Evolutionary conservation across 1,284 basidiomycete species (phyloP), one percentile per base, ranked within the genome.

Genomic region (Stereum hirsutum): DNA sequence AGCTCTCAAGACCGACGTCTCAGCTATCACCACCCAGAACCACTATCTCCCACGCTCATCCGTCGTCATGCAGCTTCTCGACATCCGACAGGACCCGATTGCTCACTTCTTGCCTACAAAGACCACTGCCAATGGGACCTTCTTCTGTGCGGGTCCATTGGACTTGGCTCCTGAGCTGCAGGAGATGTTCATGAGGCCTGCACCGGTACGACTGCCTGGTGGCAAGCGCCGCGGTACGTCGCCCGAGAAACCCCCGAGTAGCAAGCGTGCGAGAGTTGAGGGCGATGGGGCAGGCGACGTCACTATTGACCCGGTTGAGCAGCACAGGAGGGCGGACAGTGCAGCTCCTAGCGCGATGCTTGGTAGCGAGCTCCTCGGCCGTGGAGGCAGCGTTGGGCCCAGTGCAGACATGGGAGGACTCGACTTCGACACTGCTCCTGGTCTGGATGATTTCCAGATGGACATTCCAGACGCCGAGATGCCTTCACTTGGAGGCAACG

Each of bases 31-130:
- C 34, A 78, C 80, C 3, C 76, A 83, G 48, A 84, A 90, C 48
- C 78, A 80, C 41, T 93, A 83, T 59, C 78, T 96, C 38, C 89
- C 91, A 5, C 77, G 83, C 24, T 90, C 91, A 10, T 69, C 85
- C 1, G 72, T 86, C 41, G 77, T 90, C 42, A 81, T 91, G 72
- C 81, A 84, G 19, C 70, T 95, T 7, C 71, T 88, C 41, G 81
- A 88, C 55, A 90, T 95, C 53, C 79, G 87, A 28, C 78, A 84
- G 20, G 89, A 96, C 54, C 92, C 92, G 12, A 65, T 88, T 2
- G 68, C 81, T 3, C 82, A 93, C 58, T 94, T 95, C 65, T 64
- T 94, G 39, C 90, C 92, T 1, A 88, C 80, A 1, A 83, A 76
- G 56, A 67, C 75, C 30, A 83, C 81, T 5, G 67, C 80, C 6